Evolutionary conservation across 805 yeast species (phyloP).

Genomic region (Priceomyces castillae): DNA sequence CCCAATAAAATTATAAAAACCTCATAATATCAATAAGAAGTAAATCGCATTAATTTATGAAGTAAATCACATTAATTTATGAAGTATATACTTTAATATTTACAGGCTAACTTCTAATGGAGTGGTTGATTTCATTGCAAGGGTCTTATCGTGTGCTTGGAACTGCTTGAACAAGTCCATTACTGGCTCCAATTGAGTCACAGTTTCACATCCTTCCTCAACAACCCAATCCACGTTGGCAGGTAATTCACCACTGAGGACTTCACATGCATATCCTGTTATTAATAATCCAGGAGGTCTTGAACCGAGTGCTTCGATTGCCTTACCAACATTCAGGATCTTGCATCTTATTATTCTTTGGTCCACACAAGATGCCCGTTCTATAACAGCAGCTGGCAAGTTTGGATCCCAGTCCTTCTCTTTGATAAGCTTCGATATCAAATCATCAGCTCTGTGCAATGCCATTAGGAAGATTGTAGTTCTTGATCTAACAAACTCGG

Average conservation of each 20-base stretch:
- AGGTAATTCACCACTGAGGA: slow-evolving; percentile 27
- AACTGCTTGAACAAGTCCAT: not conserved
- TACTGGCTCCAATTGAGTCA: not conserved
- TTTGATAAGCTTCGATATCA: slow-evolving; percentile 44
- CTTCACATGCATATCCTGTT: slow-evolving; percentile 75
- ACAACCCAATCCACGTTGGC: slow-evolving; percentile 40
- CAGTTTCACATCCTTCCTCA: slow-evolving; percentile 42
- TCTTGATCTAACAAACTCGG: slow-evolving; percentile 66
- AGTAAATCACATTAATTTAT: not conserved
- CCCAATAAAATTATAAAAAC: too few relatives aligned
- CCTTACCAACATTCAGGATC: slow-evolving; percentile 62
- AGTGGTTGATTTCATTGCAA: not conserved
- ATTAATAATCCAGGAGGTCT: slow-evolving; percentile 91
- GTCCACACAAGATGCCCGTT: slow-evolving; percentile 91
- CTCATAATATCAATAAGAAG: too few relatives aligned
- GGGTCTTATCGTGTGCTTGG: not conserved
- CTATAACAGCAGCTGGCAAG: slow-evolving; percentile 81
- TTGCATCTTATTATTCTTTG: slow-evolving; percentile 81
- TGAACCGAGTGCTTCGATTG: slow-evolving; percentile 74
- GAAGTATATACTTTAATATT: too few relatives aligned
- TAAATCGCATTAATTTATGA: not conserved
- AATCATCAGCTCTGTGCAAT: slow-evolving; percentile 66
- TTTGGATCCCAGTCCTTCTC: slow-evolving; percentile 62
- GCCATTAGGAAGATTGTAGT: slow-evolving; percentile 92
- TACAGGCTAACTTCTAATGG: not conserved